Conservation (phyloP, 2,329 filamentous ascomycete genomes). For the Pseudofabraea citricarpa region DNA sequence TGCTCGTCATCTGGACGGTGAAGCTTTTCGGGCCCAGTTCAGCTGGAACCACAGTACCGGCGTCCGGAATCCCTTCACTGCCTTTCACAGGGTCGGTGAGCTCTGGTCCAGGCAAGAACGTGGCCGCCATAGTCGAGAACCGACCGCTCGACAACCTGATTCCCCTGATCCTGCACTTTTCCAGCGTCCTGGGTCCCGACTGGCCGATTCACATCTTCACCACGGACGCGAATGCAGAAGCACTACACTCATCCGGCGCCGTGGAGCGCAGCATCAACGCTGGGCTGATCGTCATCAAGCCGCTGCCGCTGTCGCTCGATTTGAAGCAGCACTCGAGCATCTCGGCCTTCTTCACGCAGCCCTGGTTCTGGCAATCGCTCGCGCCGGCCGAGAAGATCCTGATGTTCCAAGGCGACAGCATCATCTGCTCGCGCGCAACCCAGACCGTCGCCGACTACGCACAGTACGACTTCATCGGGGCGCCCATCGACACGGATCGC, state of each 20-base stretch:
- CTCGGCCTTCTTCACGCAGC: conserved; percentile 14
- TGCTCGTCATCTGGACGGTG: too few relatives aligned
- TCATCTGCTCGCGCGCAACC: conserved; percentile 18
- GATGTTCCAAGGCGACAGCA: conserved; percentile 21
- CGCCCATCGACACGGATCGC: neutral
- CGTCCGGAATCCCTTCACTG: too few relatives aligned
- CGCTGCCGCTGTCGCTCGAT: conserved; percentile 18
- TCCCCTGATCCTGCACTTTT: conserved; percentile 28
- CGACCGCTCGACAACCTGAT: conserved; percentile 19
- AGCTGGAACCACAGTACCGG: too few relatives aligned
- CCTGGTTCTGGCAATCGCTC: conserved; percentile 21
- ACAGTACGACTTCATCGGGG: conserved; percentile 2
- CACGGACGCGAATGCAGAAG: conserved; percentile 24
- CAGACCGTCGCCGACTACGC: conserved; percentile 19
- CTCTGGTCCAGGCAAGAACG: too few relatives aligned
- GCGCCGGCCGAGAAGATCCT: conserved; percentile 17
- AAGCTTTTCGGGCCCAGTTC: too few relatives aligned
- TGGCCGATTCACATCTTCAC: conserved; percentile 37
- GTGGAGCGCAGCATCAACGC: neutral
- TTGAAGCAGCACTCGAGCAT: conserved; percentile 19
- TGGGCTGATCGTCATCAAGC: neutral
- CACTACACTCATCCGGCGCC: neutral
- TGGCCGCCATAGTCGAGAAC: neutral
- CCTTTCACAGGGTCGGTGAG: too few relatives aligned
- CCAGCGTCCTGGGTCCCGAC: conserved; percentile 29